phyloP scores from a whole-genome alignment of 352 stramenopile genomes.

The Phytopythium oedochilum region DNA sequence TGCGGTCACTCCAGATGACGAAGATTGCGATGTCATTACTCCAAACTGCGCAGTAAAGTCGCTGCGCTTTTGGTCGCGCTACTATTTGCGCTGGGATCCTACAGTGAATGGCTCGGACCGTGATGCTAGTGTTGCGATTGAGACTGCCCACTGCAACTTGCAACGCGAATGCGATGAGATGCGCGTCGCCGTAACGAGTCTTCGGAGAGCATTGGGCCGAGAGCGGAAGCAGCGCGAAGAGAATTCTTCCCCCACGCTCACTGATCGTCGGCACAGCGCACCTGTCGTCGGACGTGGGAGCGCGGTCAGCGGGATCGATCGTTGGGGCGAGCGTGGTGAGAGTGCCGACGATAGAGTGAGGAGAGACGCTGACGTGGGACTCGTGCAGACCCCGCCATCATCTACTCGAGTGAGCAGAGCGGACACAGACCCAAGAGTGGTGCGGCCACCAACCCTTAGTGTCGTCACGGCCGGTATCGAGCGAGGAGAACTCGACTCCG shows the following conservation, averaged over 20 bases:
- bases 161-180: conserved; percentile 27
- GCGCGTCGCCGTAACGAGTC: conserved; percentile 12
- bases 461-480: background rate
- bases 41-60: conserved; percentile 64
- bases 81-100: conserved; percentile 79
- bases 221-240: conserved; percentile 19
- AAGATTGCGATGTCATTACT: conserved; percentile 67
- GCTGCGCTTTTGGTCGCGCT: conserved; percentile 71
- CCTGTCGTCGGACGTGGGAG: background rate
- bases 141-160: conserved; percentile 51
- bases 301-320: too few species aligned
- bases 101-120: conserved; percentile 42
- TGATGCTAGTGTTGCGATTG: conserved; percentile 52
- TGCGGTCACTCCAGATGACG: conserved; percentile 25
- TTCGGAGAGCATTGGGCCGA: conserved; percentile 20
- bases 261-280: background rate
- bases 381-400: background rate
- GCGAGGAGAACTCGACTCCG: background rate
- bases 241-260: background rate
- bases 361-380: background rate
- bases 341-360: background rate
- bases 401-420: background rate
- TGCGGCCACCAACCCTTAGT: background rate
- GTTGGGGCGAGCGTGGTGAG: background rate
- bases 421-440: background rate